Conservation (phyloP, 805 yeast species). For the Tetrapisispora phaffii region DNA sequence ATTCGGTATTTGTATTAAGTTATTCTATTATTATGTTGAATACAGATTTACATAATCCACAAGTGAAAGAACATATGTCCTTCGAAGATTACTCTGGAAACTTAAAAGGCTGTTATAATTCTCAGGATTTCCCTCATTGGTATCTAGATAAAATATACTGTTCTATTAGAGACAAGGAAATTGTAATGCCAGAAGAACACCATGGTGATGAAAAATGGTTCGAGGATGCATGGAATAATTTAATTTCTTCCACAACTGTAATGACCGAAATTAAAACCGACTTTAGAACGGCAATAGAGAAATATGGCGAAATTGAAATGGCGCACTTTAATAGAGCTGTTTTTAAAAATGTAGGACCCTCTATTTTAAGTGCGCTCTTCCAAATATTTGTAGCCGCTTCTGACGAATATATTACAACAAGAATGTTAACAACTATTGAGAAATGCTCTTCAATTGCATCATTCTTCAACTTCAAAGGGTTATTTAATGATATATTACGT, state of each 20-base stretch:
- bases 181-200: constrained; percentile 95
- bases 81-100: constrained; percentile 72
- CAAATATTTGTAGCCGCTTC: constrained; percentile 78
- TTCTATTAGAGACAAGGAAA: constrained; percentile 73
- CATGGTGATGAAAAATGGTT: constrained; percentile 86
- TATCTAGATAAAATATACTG: constrained; percentile 69
- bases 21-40: constrained; percentile 88
- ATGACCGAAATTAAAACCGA: constrained; percentile 19
- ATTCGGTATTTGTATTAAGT: constrained; percentile 77
- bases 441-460: constrained; percentile 73
- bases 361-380: constrained; percentile 61
- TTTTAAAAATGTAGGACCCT: constrained; percentile 53
- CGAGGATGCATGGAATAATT: constrained; percentile 73
- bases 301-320: constrained; percentile 19
- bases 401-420: constrained; percentile 80
- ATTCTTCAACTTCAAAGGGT: constrained; percentile 43
- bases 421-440: constrained; percentile 81
- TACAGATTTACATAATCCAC: constrained; percentile 86
- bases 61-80: constrained; percentile 82
- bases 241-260: constrained; percentile 36
- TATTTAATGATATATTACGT: constrained; percentile 59
- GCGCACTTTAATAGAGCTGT: constrained; percentile 62
- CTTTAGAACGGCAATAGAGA: constrained; percentile 11
- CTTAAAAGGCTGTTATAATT: constrained; percentile 65
- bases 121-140: constrained; percentile 72